Evolutionary conservation across 345 rosid genomes (phyloP).

Genomic region (Sisymbrium irio): DNA sequence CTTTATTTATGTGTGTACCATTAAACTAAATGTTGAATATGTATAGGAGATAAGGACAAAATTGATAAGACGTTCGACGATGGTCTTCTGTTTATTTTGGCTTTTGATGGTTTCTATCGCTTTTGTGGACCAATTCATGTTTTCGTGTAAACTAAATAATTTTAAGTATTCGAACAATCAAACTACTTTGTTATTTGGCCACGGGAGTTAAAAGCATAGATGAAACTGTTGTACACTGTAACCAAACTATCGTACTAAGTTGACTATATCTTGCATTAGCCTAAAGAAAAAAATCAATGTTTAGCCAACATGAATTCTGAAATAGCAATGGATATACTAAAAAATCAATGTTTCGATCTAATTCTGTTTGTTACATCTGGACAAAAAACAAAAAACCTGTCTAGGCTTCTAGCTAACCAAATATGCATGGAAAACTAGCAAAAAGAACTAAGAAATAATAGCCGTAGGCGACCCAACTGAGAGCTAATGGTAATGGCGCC

Average conservation of each 20-base stretch:
- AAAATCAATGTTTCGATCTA: neutral
- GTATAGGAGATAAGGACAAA: constrained; percentile 17
- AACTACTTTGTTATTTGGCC: neutral
- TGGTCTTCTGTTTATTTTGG: constrained; percentile 23
- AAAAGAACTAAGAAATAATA: neutral
- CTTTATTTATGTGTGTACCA: constrained; percentile 1
- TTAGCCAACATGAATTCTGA: neutral
- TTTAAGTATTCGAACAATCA: neutral
- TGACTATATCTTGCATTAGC: neutral
- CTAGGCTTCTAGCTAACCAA: neutral
- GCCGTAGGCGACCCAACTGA: constrained; percentile 12
- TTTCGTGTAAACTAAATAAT: constrained; percentile 6
- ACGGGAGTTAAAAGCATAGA: neutral
- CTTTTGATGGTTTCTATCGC: constrained; percentile 15
- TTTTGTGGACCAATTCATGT: constrained; percentile 33
- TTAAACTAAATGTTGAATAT: constrained; percentile 1
- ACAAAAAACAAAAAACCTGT: neutral
- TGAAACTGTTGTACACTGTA: neutral
- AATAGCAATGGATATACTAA: neutral
- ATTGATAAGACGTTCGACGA: constrained; percentile 22
- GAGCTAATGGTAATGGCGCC: constrained; percentile 19
- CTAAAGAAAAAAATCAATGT: too few relatives aligned
- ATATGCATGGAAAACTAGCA: neutral
- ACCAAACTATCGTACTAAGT: neutral
- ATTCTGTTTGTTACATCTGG: neutral